Percentiles rank a stretch among this genome's conserved stretches.
Conservation (phyloP, 2,329 filamentous ascomycete species). For the Cladosporium halotolerans region DNA sequence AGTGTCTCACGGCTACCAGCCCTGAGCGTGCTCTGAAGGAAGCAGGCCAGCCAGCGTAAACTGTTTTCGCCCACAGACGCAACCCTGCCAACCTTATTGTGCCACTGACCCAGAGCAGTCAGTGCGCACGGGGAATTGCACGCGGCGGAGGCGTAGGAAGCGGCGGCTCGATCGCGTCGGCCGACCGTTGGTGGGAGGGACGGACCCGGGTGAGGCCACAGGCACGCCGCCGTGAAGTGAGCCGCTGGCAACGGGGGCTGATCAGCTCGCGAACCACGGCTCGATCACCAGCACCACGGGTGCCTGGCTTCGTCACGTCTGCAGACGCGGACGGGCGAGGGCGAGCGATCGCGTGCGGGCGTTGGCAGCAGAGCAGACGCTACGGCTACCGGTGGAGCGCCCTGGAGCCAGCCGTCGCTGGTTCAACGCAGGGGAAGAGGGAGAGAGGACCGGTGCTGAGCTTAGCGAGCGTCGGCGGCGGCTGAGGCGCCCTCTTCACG, state of each 20-base stretch:
- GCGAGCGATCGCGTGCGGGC: neutral
- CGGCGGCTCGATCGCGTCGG: constrained; percentile 2
- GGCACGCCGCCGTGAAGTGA: too few relatives aligned
- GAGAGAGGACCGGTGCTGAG: neutral
- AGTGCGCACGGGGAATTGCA: constrained; percentile 4
- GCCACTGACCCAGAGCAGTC: neutral
- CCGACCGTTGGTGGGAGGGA: neutral
- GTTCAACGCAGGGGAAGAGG: neutral
- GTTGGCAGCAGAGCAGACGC: neutral
- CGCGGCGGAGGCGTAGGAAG: neutral
- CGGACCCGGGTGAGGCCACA: neutral
- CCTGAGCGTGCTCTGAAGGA: neutral
- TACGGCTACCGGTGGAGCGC: neutral
- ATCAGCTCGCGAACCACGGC: neutral
- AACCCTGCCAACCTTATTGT: neutral
- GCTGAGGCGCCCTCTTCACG: neutral
- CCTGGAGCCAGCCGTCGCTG: neutral
- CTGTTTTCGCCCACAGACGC: neutral
- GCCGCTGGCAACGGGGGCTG: too few relatives aligned
- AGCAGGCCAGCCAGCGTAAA: neutral
- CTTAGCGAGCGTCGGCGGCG: neutral
- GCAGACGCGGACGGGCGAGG: neutral
- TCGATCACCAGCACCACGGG: constrained; percentile 1
- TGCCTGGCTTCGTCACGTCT: neutral
- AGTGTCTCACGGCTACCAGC: neutral